Evolutionary conservation across 2,329 filamentous ascomycete species (phyloP).

Genomic region (Cryphonectria nitschkei): DNA sequence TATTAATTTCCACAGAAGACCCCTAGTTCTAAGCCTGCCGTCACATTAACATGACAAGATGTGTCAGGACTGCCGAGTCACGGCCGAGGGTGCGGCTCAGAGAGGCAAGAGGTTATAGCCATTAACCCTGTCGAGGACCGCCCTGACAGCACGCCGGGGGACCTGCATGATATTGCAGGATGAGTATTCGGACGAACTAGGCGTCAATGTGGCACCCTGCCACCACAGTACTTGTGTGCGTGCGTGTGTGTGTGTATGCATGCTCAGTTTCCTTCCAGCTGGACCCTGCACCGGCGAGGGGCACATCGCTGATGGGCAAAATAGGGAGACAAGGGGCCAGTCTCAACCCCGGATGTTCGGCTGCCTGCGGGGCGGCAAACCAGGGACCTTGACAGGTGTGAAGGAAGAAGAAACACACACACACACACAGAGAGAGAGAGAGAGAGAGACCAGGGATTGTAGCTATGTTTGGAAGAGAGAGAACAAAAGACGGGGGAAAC

Average conservation of each 20-base stretch:
- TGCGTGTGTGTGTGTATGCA: not conserved
- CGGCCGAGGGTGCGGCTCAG: conserved; percentile 18
- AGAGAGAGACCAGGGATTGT: not conserved
- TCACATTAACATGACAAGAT: conserved; percentile 4
- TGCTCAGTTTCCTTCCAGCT: not conserved
- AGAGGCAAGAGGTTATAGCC: conserved; percentile 1
- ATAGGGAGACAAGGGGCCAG: not conserved
- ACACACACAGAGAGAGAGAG: not conserved
- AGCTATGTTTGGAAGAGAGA: not conserved
- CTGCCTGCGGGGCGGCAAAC: not conserved
- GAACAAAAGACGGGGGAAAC: not conserved
- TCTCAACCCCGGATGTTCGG: not conserved
- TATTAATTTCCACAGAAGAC: not conserved
- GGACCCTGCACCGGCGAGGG: not conserved
- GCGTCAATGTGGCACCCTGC: conserved; percentile 8
- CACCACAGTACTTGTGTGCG: not conserved
- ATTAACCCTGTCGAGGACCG: conserved; percentile 6
- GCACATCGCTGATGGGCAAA: conserved; percentile 10
- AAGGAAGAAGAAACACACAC: not conserved
- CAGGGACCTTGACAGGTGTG: not conserved
- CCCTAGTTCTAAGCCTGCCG: conserved; percentile 7
- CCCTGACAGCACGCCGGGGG: too few species aligned
- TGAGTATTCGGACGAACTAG: not conserved
- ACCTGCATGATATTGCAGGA: conserved; percentile 18
- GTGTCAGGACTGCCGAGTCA: conserved; percentile 18